Evolutionary conservation across 129 eudicot genomes (phyloP).

Genomic region (Tagetes patula): DNA sequence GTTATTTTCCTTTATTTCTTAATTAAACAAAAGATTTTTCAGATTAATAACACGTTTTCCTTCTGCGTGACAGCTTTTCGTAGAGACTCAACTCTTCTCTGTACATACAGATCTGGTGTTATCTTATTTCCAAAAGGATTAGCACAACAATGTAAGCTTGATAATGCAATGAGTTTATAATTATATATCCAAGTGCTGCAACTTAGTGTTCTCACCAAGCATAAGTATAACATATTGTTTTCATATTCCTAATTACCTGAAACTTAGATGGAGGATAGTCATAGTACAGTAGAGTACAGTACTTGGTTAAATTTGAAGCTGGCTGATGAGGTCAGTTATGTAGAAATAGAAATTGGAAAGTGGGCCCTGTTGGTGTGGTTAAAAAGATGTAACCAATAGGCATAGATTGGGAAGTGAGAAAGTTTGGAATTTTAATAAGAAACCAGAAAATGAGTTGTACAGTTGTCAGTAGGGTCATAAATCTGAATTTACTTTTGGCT

Average conservation of each 20-base stretch:
- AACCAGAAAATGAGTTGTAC: slow-evolving; percentile 34
- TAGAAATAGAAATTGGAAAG: slow-evolving; percentile 35
- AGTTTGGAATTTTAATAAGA: slow-evolving; percentile 32
- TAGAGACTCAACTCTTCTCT: slow-evolving; percentile 97
- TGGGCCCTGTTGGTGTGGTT: slow-evolving; percentile 30
- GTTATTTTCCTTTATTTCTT: background rate
- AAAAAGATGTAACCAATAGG: slow-evolving; percentile 26
- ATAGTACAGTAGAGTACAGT: background rate
- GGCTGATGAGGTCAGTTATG: slow-evolving; percentile 28
- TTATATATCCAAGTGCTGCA: slow-evolving; percentile 26
- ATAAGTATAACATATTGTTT: slow-evolving; percentile 13
- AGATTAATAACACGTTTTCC: slow-evolving; percentile 32
- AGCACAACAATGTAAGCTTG: slow-evolving; percentile 34
- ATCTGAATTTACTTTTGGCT: slow-evolving; percentile 36
- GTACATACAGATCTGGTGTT: slow-evolving; percentile 97
- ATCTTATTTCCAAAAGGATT: slow-evolving; percentile 96
- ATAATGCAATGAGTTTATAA: slow-evolving; percentile 32
- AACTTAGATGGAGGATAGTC: slow-evolving; percentile 8
- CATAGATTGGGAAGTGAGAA: slow-evolving; percentile 17
- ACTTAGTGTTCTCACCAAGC: slow-evolving; percentile 22
- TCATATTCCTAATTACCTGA: slow-evolving; percentile 1
- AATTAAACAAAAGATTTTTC: background rate
- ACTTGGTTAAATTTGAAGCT: slow-evolving; percentile 5
- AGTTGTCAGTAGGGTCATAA: slow-evolving; percentile 34
- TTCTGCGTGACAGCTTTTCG: slow-evolving; percentile 57